Conservation (phyloP, 148 eudicot species). For the Nepenthes mirabilis region DNA sequence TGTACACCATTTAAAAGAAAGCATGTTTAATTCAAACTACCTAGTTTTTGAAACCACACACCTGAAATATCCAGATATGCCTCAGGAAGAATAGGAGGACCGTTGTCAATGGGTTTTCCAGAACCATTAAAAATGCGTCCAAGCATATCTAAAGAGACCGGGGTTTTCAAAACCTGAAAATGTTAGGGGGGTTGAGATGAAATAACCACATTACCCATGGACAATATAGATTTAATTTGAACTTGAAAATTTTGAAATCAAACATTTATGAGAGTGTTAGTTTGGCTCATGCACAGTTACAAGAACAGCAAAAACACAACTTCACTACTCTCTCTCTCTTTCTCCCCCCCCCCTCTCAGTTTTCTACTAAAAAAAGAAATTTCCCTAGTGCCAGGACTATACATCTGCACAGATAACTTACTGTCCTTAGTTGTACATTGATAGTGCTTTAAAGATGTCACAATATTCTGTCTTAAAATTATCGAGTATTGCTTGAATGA, state of each 20-base stretch:
- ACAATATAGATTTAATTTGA: not conserved
- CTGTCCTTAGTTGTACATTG: too few species aligned
- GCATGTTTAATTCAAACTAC: not conserved
- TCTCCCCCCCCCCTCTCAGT: too few species aligned
- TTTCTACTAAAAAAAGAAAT: not conserved
- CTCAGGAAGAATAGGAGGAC: slow-evolving; percentile 77
- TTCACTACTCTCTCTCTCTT: too few species aligned
- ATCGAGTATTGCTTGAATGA: too few species aligned
- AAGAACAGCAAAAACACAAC: too few species aligned
- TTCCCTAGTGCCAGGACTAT: not conserved
- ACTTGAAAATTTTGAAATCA: not conserved
- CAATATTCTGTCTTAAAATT: too few species aligned
- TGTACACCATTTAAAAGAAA: not conserved
- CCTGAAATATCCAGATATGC: slow-evolving; percentile 77
- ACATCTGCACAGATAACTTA: too few species aligned
- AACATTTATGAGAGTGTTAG: not conserved
- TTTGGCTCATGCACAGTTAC: too few species aligned
- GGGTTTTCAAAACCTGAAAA: slow-evolving; percentile 64
- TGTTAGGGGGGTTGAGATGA: not conserved
- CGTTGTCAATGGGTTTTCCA: slow-evolving; percentile 76
- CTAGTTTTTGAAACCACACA: slow-evolving; percentile 3
- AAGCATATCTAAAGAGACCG: slow-evolving; percentile 76
- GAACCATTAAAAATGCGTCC: slow-evolving; percentile 79
- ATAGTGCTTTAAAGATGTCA: too few species aligned
- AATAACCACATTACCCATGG: not conserved